Evolutionary conservation across 139 green algal genomes (phyloP), one percentile per base, ranked within the genome.

Genomic region (Asterochloris erici): DNA sequence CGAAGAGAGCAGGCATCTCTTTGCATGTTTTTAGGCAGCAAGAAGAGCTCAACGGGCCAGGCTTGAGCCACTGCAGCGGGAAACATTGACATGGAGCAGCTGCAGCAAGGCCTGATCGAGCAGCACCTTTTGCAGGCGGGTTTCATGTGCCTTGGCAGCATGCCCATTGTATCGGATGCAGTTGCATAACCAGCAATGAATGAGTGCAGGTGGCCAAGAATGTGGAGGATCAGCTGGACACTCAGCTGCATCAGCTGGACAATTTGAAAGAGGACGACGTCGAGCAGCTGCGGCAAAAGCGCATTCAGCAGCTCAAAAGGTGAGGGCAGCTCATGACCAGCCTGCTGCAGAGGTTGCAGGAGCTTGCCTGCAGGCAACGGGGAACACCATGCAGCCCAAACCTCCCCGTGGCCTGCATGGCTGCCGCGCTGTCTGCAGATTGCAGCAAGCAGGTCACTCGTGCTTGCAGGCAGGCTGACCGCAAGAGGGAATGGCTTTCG

Each of bases 181-280:
- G 38, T 6, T 54, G 38, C 38, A 6, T 54, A 54, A 2, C 6
- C 38, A 54, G 38, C 38, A 54, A 2, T 54, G 38, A 54, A 54
- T 63, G 71, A 2, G 80, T 93, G 14, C 79, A 86, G 16, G 90
- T 94, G 17, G 96, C 93, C 23, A 83, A 92, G 29, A 82, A 91
- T 60, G 81, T 98, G 47, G 96, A 99, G 79, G 86, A 94, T n/a
- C 89, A 97, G 76, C 73, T 99, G 0, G 96, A 99, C 84, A 73
- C 85, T 9, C 78, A 98, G 85, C 86, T 99, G 66, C 90, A 97
- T 29, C 86, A 88, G 47, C 84, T 99, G 11, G 92, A 98, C 61
- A 98, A 98, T 78, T 79, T 98, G n/a, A 88, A 91, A 19, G 93
- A 96, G 21, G 92, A 97, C 63, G 96, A 99, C 75, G 74, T 99